Evolutionary conservation across 2,329 filamentous ascomycete genomes (phyloP).

Genomic region (Karstenula rhodostoma): DNA sequence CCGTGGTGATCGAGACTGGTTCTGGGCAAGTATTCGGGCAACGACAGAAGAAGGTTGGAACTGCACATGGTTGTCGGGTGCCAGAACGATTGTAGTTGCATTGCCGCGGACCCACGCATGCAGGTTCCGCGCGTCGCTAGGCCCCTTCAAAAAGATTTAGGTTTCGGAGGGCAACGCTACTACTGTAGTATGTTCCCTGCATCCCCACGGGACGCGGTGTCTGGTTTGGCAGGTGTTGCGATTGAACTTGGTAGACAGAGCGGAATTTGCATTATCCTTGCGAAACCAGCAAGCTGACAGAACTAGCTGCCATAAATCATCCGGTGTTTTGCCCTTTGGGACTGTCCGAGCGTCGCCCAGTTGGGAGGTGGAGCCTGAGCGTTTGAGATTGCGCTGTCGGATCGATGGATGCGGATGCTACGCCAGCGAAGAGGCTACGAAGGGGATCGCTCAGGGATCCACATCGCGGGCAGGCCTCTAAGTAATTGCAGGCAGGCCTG

Average conservation of each 20-base stretch:
- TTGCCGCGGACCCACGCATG: background rate
- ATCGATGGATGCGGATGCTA: background rate
- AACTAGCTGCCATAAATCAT: background rate
- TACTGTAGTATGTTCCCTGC: background rate
- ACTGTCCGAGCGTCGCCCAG: background rate
- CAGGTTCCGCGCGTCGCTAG: background rate
- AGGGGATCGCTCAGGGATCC: too few relatives aligned
- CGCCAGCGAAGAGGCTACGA: background rate
- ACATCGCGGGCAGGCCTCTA: too few relatives aligned
- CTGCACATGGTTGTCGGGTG: background rate
- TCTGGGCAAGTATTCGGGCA: background rate
- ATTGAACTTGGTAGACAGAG: background rate
- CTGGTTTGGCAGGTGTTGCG: background rate
- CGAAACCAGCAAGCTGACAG: background rate
- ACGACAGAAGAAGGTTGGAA: background rate
- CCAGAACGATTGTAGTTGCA: background rate
- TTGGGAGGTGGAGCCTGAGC: background rate
- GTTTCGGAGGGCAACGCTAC: background rate
- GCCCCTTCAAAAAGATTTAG: background rate
- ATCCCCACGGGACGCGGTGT: background rate
- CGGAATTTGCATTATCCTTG: slow-evolving; percentile 8
- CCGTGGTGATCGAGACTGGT: background rate
- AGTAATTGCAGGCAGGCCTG: too few relatives aligned
- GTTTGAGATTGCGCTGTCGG: background rate
- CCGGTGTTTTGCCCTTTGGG: background rate